Conservation (phyloP, 1,139 yeast species). For the Pichia sp. region DNA sequence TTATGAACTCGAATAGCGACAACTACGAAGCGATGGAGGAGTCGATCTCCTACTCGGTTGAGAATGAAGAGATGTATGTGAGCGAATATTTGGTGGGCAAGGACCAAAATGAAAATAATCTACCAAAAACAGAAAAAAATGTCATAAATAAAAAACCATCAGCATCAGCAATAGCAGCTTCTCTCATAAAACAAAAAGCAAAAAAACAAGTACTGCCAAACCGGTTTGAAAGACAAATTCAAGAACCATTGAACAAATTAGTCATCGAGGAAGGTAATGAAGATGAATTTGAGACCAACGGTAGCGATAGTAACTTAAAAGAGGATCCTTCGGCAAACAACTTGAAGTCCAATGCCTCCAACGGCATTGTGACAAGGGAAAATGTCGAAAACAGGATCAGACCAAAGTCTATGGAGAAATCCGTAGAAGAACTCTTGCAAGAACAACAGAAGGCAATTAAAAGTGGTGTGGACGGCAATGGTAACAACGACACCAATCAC, state of each 20-base stretch:
- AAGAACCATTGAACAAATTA: conserved; percentile 18
- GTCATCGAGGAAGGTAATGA: conserved; percentile 17
- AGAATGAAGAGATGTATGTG: conserved; percentile 75
- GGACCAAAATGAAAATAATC: neutral
- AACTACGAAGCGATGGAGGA: conserved; percentile 42
- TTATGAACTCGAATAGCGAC: conserved; percentile 39
- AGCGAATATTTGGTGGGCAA: conserved; percentile 58
- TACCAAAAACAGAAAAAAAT: neutral
- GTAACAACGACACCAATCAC: neutral
- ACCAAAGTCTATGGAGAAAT: conserved; percentile 33
- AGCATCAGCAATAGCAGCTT: conserved; percentile 4
- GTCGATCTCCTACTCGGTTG: conserved; percentile 63
- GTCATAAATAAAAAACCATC: neutral
- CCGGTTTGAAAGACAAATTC: neutral
- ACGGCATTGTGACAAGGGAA: conserved; percentile 5
- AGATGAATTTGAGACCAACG: conserved; percentile 3
- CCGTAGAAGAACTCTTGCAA: conserved; percentile 6
- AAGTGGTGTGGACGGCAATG: no score
- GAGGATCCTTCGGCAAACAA: neutral
- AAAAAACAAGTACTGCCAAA: neutral
- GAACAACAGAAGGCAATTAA: conserved; percentile 1
- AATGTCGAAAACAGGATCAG: conserved; percentile 37
- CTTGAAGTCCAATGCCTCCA: conserved; percentile 6
- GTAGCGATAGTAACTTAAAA: neutral
- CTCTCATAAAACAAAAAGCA: conserved; percentile 5